Percentiles rank a stretch among this genome's conserved stretches.
phyloP scores from a whole-genome alignment of 2,329 filamentous ascomycete species.

The Aaosphaeria pasadenensis region DNA sequence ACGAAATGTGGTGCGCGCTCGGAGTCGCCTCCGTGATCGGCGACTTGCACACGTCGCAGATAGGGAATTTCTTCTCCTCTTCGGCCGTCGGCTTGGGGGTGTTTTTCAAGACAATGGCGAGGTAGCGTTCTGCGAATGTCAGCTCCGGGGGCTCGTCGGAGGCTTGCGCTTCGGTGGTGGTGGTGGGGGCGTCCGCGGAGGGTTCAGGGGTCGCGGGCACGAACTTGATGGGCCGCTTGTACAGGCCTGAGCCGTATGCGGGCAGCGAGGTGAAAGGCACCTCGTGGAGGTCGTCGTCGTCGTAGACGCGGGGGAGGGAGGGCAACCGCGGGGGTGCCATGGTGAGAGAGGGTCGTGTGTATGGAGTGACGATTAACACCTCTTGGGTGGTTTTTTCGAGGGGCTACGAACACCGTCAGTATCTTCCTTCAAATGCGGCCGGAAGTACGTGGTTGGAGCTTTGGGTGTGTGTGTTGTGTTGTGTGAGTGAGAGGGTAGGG shows the following conservation, averaged over 20 bases:
- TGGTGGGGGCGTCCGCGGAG: slow-evolving; percentile 22
- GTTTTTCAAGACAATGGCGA: slow-evolving; percentile 55
- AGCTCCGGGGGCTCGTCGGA: slow-evolving; percentile 38
- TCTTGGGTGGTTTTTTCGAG: too few relatives aligned
- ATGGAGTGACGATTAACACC: too few relatives aligned
- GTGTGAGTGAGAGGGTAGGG: too few relatives aligned
- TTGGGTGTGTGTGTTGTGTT: too few relatives aligned
- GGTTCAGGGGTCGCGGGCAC: slow-evolving; percentile 47
- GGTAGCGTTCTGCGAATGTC: slow-evolving; percentile 60
- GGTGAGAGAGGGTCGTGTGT: not conserved
- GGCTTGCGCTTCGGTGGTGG: slow-evolving; percentile 18
- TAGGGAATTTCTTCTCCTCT: slow-evolving; percentile 7
- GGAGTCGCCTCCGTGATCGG: slow-evolving; percentile 24
- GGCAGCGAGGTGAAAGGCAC: slow-evolving; percentile 58
- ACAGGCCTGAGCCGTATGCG: slow-evolving; percentile 62
- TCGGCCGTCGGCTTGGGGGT: slow-evolving; percentile 7
- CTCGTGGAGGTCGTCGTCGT: slow-evolving; percentile 55
- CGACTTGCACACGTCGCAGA: slow-evolving; percentile 36
- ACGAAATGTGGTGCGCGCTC: slow-evolving; percentile 53
- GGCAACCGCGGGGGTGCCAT: not conserved
- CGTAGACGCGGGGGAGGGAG: slow-evolving; percentile 1
- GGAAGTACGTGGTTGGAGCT: too few relatives aligned
- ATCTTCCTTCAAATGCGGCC: too few relatives aligned
- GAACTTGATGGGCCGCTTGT: slow-evolving; percentile 57
- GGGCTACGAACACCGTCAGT: too few relatives aligned